Evolutionary conservation across 257 asterid genomes (phyloP).

Genomic region (Nyctanthes arbortristis): DNA sequence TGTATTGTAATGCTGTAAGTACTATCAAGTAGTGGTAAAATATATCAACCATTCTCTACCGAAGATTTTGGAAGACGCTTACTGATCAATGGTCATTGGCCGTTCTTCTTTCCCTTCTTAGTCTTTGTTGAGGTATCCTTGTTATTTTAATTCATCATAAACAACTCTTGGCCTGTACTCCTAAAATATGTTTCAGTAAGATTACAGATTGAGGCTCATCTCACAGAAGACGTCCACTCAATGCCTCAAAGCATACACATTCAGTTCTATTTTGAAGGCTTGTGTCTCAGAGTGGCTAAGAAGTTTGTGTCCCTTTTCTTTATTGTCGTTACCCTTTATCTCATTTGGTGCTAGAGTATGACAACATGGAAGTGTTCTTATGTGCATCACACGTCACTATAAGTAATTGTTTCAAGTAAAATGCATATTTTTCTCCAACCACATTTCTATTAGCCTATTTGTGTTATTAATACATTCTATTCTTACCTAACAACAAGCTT

Average conservation of each 20-base stretch:
- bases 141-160: not conserved
- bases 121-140: not conserved
- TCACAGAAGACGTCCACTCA: not conserved
- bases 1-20: not conserved
- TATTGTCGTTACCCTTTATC: not conserved
- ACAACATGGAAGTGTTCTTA: slow-evolving; percentile 3
- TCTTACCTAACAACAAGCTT: not conserved
- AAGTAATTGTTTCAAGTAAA: not conserved
- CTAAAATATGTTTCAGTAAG: not conserved
- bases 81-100: not conserved
- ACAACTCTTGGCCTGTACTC: not conserved
- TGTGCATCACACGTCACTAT: not conserved
- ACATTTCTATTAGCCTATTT: not conserved
- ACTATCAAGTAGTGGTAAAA: not conserved
- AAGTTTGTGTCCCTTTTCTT: not conserved
- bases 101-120: not conserved
- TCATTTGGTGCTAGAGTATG: not conserved
- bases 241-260: not conserved
- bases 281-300: not conserved
- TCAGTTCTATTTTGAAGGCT: not conserved
- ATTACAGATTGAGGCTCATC: not conserved
- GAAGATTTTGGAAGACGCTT: not conserved
- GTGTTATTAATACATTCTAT: slow-evolving; percentile 3
- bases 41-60: not conserved
- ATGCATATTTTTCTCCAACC: slow-evolving; percentile 4